Conservation (phyloP, 1,139 yeast genomes). For the Candida gigantensis region DNA sequence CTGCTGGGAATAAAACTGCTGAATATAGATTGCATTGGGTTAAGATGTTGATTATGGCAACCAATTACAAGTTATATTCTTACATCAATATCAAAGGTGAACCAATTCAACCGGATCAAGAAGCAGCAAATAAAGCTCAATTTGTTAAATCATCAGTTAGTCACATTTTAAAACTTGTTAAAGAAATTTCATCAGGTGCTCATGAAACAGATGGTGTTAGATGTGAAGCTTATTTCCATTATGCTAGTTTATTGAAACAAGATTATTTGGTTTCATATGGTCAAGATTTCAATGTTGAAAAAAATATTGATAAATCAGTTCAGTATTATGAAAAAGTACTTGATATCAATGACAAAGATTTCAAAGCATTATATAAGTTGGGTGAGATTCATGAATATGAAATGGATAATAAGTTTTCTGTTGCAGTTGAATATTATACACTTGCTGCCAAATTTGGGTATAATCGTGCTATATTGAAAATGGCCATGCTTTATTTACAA, state of each 20-base stretch:
- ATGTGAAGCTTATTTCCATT: conserved; percentile 35
- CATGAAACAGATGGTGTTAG: conserved; percentile 25
- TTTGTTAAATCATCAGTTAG: conserved; percentile 44
- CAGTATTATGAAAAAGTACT: conserved; percentile 37
- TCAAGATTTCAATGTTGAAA: conserved; percentile 41
- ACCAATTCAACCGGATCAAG: conserved; percentile 33
- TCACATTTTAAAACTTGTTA: conserved; percentile 40
- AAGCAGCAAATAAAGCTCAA: conserved; percentile 32
- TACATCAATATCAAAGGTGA: conserved; percentile 50
- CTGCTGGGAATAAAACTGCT: conserved; percentile 45
- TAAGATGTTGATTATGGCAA: conserved; percentile 44
- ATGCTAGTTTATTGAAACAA: conserved; percentile 42
- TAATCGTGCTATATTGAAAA: conserved; percentile 45
- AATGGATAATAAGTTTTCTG: conserved; percentile 28
- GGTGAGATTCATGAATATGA: conserved; percentile 46
- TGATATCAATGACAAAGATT: conserved; percentile 33
- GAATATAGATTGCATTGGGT: conserved; percentile 49
- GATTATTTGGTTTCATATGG: conserved; percentile 33
- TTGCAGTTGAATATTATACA: conserved; percentile 39
- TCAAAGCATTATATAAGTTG: conserved; percentile 38
- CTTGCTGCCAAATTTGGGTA: conserved; percentile 46
- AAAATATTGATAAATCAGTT: conserved; percentile 32
- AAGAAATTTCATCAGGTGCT: conserved; percentile 33
- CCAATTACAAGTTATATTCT: conserved; percentile 41
- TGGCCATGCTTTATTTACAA: conserved; percentile 41